These are phyloP conservation scores for Gaeumannomyces tritici DNA, from an alignment of 2,329 filamentous ascomycete species.

Conservation along the genomic window DNA sequence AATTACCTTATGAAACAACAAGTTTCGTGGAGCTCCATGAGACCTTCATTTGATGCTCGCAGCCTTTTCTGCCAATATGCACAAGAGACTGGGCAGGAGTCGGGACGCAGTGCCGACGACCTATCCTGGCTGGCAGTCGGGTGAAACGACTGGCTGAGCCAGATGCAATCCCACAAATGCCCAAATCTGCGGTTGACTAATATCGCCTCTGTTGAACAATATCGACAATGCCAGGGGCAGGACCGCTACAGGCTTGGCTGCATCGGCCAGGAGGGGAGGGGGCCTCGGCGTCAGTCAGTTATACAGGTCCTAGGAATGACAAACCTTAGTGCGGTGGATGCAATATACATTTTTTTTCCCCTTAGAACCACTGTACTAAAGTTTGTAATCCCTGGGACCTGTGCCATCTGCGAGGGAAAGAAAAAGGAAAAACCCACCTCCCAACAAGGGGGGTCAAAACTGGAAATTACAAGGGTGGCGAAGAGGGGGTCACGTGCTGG, in stretches of 20 bases:
- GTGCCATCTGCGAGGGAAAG: too few relatives aligned
- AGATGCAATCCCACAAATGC: not conserved
- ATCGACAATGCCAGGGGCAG: not conserved
- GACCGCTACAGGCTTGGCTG: not conserved
- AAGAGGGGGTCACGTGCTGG: too few relatives aligned
- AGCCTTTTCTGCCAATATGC: not conserved
- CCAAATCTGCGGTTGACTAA: not conserved
- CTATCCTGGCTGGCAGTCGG: not conserved
- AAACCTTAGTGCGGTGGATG: too few relatives aligned
- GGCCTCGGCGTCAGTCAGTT: not conserved
- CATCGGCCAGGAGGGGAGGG: not conserved
- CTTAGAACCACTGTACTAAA: too few relatives aligned
- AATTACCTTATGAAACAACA: too few relatives aligned
- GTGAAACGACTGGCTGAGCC: not conserved
- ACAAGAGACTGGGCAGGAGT: not conserved
- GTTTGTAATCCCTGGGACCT: too few relatives aligned
- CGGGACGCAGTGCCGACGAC: not conserved
- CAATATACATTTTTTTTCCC: too few relatives aligned
- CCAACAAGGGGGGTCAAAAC: too few relatives aligned
- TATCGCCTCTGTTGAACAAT: not conserved
- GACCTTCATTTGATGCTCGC: not conserved
- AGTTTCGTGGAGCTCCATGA: not conserved
- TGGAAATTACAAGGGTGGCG: too few relatives aligned
- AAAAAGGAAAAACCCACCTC: too few relatives aligned
- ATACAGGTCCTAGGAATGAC: too few relatives aligned